phyloP scores from a whole-genome alignment of 139 green algal species.

The Chlorella sp. region DNA sequence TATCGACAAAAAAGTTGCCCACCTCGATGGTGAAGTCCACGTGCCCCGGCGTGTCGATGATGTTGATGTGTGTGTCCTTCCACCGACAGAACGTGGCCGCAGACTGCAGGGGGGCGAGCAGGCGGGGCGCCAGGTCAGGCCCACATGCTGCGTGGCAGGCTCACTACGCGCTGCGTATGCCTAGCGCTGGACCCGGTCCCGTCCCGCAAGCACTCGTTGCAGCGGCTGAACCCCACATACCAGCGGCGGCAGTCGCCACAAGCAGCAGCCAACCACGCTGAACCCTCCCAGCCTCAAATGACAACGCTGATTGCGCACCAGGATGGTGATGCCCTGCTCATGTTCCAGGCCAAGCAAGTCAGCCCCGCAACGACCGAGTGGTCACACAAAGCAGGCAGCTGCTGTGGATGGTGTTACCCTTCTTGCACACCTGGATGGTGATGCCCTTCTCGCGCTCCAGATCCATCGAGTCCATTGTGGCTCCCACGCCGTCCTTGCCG shows the following conservation, averaged over 20 bases:
- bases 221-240: no score
- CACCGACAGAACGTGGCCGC: conserved; percentile 75
- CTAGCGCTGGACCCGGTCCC: no score
- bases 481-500: conserved; percentile 97
- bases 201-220: no score
- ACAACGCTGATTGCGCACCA: no score
- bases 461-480: conserved; percentile 99
- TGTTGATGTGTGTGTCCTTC: conserved; percentile 97
- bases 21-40: conserved; percentile 99
- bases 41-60: conserved; percentile 98
- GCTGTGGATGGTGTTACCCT: no score
- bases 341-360: conserved; percentile 98
- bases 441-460: conserved; percentile 99
- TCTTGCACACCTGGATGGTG: conserved; percentile 92
- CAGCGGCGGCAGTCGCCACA: no score
- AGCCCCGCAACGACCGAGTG: no score
- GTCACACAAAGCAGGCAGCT: no score
- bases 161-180: no score
- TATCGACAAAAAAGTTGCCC: no score
- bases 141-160: conserved; percentile 70
- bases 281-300: no score
- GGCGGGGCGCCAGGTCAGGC: background rate
- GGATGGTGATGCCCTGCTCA: conserved; percentile 99
- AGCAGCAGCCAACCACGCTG: no score
- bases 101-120: background rate